Base-by-base conservation (phyloP, 2,329 filamentous ascomycete species). In the Zymoseptoria passerinii region DNA sequence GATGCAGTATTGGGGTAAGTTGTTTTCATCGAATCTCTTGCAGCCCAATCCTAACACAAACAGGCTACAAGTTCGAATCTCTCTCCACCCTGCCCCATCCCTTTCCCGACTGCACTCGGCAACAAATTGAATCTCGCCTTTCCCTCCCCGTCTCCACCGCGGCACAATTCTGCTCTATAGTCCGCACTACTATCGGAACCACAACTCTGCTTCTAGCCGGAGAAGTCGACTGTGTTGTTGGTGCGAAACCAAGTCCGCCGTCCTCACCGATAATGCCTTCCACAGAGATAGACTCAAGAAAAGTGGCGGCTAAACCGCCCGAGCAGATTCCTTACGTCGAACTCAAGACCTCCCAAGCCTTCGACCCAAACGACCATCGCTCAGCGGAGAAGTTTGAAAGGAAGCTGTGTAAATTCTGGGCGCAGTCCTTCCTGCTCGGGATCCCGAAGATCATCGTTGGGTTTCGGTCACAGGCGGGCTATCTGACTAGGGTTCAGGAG, bases 31-130 rank as follows among this genome's bases (percentile, higher is more conserved):
- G 4, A 23, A 23, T 4, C 23, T 23, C 23, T 23, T 23, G 23
- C 23, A 23, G 23, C 23, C 23, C 23, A 23, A 23, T 23, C 23
- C 23, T 23, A 23, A 23, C 23, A 23, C 23, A 23, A 4, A 3
- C 23, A 92, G 90, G 92, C 40, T 99, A 99, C 77, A 99, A 99
- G 72, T 99, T 99, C 68, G 94, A 99, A 74, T 88, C 90, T 0
- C 75, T 99, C 1, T 85, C 86, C 6, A 86, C 94, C 1, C 76
- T 97, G 3, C 86, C 89, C 2, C 76, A 80, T 2, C 82, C 87
- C 0, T 96, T 92, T 85, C 85, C 81, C 56, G 82, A 87, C 58
- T 87, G 84, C 0, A 77, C 85, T 0, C 83, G 89, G 57, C 86
- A 89, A 0, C 84, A 86, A 59, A 96, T 99, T 62, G 92, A 96